A percentile compares a stretch with the other conserved stretches of the same genome.
Conservation (phyloP, 164 flowering plant species). For the Litsea cubeba region DNA sequence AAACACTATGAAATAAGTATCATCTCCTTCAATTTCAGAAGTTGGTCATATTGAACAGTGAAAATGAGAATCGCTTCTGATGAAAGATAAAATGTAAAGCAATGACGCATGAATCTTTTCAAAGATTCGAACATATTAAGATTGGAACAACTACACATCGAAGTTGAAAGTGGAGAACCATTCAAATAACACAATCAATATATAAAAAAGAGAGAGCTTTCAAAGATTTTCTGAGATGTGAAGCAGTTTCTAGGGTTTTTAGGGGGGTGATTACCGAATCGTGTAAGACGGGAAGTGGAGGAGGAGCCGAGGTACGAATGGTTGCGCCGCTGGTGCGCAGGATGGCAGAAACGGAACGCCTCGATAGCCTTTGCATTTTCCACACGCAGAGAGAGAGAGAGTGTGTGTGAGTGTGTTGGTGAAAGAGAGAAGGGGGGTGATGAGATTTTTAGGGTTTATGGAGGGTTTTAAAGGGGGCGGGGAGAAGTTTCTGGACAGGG, state of each 20-base stretch:
- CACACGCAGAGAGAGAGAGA: not conserved
- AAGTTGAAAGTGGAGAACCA: not conserved
- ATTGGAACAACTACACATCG: not conserved
- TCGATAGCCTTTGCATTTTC: conserved; percentile 49
- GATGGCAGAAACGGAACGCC: conserved; percentile 48
- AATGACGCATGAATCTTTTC: not conserved
- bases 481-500: not conserved
- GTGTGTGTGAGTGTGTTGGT: rapidly evolving
- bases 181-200: not conserved
- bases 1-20: not conserved
- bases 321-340: conserved; percentile 25
- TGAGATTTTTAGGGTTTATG: not conserved
- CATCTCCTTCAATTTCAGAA: not conserved
- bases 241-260: not conserved
- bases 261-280: conserved; percentile 22
- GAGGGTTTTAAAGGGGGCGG: not conserved
- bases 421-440: not conserved
- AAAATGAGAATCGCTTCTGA: not conserved
- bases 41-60: no score
- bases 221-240: not conserved
- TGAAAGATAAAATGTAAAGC: not conserved
- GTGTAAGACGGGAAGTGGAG: conserved; percentile 22
- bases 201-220: not conserved
- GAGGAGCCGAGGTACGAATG: conserved; percentile 17
- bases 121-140: not conserved